phyloP scores from a whole-genome alignment of 2,329 filamentous ascomycete genomes.

The Phyllachora maydis region DNA sequence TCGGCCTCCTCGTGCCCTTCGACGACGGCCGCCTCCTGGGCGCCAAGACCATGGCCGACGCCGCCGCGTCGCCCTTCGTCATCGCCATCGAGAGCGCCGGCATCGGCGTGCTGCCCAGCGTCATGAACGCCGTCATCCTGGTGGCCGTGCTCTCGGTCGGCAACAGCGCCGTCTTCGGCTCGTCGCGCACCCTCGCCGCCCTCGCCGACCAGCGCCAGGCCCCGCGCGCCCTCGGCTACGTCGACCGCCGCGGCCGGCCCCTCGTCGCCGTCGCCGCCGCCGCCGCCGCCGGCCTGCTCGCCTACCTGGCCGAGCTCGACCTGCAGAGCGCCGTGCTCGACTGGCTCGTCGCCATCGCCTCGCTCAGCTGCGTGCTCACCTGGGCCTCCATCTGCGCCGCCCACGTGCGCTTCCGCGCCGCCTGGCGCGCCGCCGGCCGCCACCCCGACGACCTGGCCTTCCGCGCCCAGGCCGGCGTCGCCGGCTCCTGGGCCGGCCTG shows the following conservation, averaged over 20 bases:
- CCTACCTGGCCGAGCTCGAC: constrained; percentile 50
- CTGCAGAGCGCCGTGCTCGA: constrained; percentile 44
- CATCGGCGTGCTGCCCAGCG: constrained; percentile 59
- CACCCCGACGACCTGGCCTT: constrained; percentile 64
- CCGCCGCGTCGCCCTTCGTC: constrained; percentile 73
- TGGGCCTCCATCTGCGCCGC: constrained; percentile 75
- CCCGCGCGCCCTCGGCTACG: constrained; percentile 56
- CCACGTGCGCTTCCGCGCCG: constrained; percentile 76
- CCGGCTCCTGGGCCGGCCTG: constrained; percentile 66
- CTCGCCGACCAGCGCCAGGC: constrained; percentile 77
- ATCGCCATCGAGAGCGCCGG: constrained; percentile 76
- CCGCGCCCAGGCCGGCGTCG: constrained; percentile 54
- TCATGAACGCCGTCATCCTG: constrained; percentile 93
- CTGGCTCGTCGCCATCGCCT: constrained; percentile 63
- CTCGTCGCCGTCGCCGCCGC: constrained; percentile 52
- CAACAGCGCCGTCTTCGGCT: constrained; percentile 82
- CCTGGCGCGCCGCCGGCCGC: constrained; percentile 53
- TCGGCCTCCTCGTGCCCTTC: constrained; percentile 68
- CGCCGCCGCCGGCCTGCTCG: too few relatives aligned
- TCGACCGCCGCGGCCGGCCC: constrained; percentile 66
- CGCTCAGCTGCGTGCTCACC: constrained; percentile 55
- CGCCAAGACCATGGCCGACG: constrained; percentile 35
- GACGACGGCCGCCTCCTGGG: constrained; percentile 41
- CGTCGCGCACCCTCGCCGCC: constrained; percentile 73
- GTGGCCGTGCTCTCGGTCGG: constrained; percentile 79